Conservation (phyloP, 2,329 filamentous ascomycete species). For the Dryadomyces quercivorus region DNA sequence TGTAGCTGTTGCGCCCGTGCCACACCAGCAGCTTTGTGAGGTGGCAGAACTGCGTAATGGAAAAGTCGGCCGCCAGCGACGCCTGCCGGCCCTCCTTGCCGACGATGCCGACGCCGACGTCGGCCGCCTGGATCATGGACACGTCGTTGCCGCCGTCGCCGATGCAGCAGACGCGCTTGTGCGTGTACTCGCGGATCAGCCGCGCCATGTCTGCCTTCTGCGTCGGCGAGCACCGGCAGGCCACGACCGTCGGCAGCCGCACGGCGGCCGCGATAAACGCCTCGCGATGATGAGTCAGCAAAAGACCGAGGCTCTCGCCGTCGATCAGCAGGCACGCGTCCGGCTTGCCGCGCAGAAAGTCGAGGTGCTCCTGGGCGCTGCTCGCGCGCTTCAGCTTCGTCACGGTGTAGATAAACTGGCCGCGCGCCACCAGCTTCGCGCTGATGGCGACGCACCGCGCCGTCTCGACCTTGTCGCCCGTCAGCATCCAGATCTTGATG, state of each 20-base stretch:
- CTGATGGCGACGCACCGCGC: slow-evolving; percentile 92
- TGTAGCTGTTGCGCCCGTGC: slow-evolving; percentile 97
- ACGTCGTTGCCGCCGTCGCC: slow-evolving; percentile 98
- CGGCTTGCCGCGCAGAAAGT: slow-evolving; percentile 78
- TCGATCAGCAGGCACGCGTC: slow-evolving; percentile 86
- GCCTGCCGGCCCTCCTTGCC: slow-evolving; percentile 96
- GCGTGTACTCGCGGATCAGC: slow-evolving; percentile 81
- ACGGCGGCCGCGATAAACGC: slow-evolving; percentile 87
- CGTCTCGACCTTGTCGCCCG: slow-evolving; percentile 96
- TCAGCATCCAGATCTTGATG: slow-evolving; percentile 99
- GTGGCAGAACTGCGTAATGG: slow-evolving; percentile 89
- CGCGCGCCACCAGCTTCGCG: slow-evolving; percentile 83
- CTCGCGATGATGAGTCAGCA: slow-evolving; percentile 68
- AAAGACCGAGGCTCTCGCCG: slow-evolving; percentile 75
- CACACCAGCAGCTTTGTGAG: slow-evolving; percentile 95
- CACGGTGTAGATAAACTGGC: slow-evolving; percentile 93
- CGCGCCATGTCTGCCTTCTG: slow-evolving; percentile 92
- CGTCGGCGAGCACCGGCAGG: slow-evolving; percentile 90
- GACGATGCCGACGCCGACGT: slow-evolving; percentile 95
- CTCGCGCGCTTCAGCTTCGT: slow-evolving; percentile 76
- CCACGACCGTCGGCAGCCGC: slow-evolving; percentile 79
- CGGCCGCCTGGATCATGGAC: slow-evolving; percentile 96
- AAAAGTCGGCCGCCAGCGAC: slow-evolving; percentile 90
- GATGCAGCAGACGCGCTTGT: slow-evolving; percentile 94
- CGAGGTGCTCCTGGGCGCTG: slow-evolving; percentile 75